Percentiles rank a stretch among this genome's conserved stretches.
Conservation (phyloP, 1,139 yeast species). For the Yamadazyma spencermartinsiae region DNA sequence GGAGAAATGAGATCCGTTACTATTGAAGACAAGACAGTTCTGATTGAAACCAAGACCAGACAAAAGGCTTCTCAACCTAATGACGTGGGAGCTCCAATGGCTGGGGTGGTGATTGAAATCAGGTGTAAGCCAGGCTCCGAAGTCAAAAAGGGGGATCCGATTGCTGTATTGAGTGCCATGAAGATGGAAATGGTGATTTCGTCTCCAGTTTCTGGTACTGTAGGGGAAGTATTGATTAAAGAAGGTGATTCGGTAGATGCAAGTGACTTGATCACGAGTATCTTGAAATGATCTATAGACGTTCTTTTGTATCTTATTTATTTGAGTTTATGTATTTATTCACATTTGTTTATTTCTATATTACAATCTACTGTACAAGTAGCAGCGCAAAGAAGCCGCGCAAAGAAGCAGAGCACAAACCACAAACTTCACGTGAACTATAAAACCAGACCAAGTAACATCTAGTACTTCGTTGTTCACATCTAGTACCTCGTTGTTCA, state of each 20-base stretch:
- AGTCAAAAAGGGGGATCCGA: conserved; percentile 95
- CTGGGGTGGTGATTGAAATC: conserved; percentile 96
- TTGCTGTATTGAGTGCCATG: conserved; percentile 96
- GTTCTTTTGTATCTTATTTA: neutral
- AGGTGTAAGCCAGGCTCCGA: conserved; percentile 84
- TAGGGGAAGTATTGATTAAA: conserved; percentile 72
- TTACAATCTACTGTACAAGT: too few relatives aligned
- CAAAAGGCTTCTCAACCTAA: conserved; percentile 92
- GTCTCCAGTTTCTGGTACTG: conserved; percentile 85
- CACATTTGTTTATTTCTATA: neutral
- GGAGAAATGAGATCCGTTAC: conserved; percentile 98
- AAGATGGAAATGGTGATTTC: conserved; percentile 99
- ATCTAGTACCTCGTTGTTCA: neutral
- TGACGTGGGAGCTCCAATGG: conserved; percentile 99
- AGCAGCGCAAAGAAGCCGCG: too few relatives aligned
- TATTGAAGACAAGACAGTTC: conserved; percentile 82
- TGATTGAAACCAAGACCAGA: conserved; percentile 81
- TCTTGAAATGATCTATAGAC: conserved; percentile 26
- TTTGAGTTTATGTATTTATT: neutral
- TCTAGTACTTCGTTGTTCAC: too few relatives aligned
- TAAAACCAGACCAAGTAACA: too few relatives aligned
- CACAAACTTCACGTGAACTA: too few relatives aligned
- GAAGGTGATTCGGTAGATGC: conserved; percentile 97
- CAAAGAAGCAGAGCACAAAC: too few relatives aligned
- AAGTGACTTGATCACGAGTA: conserved; percentile 66